These are phyloP conservation scores for Aquilaria yunnanensis DNA, from an alignment of 345 rosid genomes.

Conservation along the genomic window DNA sequence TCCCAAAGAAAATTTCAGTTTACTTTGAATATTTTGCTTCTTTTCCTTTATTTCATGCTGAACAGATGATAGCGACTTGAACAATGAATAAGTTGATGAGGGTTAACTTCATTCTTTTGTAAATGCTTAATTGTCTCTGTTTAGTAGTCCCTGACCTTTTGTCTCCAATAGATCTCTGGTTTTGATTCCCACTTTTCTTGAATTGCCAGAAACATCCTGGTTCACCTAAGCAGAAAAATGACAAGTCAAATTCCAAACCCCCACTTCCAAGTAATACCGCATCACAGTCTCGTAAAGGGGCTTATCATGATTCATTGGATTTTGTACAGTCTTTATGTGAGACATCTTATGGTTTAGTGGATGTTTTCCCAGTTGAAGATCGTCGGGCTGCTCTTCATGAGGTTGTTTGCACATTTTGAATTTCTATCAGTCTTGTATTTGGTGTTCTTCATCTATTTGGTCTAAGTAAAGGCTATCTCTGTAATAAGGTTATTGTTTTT, in stretches of 20 bases:
- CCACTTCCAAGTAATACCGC: slow-evolving; percentile 66
- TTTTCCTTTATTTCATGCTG: too few relatives aligned
- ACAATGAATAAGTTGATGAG: too few relatives aligned
- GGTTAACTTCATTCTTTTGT: too few relatives aligned
- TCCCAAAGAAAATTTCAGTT: too few relatives aligned
- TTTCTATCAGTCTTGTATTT: slow-evolving; percentile 6
- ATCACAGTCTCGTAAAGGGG: slow-evolving; percentile 82
- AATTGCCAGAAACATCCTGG: slow-evolving; percentile 71
- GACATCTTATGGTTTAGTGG: slow-evolving; percentile 92
- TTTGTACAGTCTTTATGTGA: slow-evolving; percentile 90
- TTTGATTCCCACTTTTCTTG: not conserved
- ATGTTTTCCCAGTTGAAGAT: slow-evolving; percentile 96
- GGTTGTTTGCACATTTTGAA: slow-evolving; percentile 39
- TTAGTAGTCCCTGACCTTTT: too few relatives aligned
- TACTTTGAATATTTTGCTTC: too few relatives aligned
- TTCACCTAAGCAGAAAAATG: slow-evolving; percentile 78
- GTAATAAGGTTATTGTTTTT: slow-evolving; percentile 24
- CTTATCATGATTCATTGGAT: slow-evolving; percentile 92
- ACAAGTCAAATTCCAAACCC: slow-evolving; percentile 63
- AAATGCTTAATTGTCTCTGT: too few relatives aligned
- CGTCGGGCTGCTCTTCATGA: slow-evolving; percentile 87
- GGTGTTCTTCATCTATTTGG: too few relatives aligned
- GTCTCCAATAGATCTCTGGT: too few relatives aligned
- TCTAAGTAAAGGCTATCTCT: slow-evolving; percentile 3
- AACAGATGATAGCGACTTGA: too few relatives aligned